Percentiles rank a stretch among this genome's conserved stretches.
phyloP scores from a whole-genome alignment of 768 basidiomycete genomes.

The Boletus bicolor region DNA sequence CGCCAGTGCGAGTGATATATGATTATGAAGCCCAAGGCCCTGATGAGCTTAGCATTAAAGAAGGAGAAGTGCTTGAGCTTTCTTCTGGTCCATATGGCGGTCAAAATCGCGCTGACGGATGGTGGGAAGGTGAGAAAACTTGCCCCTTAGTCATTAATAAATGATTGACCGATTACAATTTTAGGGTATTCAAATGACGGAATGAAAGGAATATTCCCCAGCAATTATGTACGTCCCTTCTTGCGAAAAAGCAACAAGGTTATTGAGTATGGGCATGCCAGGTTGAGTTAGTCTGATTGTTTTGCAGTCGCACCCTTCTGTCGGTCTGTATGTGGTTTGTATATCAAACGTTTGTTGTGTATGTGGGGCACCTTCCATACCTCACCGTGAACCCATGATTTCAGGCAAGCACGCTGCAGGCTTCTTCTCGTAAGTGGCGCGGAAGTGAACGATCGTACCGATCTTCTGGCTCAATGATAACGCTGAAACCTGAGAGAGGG shows the following conservation, averaged over 20 bases:
- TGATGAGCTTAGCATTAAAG: constrained; percentile 63
- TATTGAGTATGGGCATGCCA: constrained; percentile 28
- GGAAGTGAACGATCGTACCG: constrained; percentile 26
- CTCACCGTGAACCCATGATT: constrained; percentile 13
- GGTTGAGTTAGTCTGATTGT: constrained; percentile 48
- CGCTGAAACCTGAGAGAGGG: constrained; percentile 13
- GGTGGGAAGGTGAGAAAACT: constrained; percentile 74
- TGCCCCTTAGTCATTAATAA: constrained; percentile 18
- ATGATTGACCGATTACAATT: constrained; percentile 26
- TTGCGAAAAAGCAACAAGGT: constrained; percentile 16
- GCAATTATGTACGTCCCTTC: constrained; percentile 70
- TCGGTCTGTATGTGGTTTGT: constrained; percentile 10
- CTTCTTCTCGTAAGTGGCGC: constrained; percentile 31
- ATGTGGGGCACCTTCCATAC: constrained; percentile 23
- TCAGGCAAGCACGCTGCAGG: constrained; percentile 21
- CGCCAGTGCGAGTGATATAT: constrained; percentile 76
- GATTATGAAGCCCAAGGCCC: constrained; percentile 69
- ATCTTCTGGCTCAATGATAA: constrained; percentile 15
- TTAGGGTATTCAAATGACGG: constrained; percentile 60
- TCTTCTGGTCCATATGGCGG: constrained; percentile 61
- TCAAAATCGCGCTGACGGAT: constrained; percentile 68
- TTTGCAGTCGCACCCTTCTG: constrained; percentile 1
- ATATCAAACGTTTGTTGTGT: constrained; percentile 20
- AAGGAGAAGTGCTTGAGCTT: constrained; percentile 62
- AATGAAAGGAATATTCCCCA: constrained; percentile 79